These are phyloP conservation scores for Debaryomycetaceae sp. DNA, from an alignment of 1,139 yeast species.

Conservation along the genomic window DNA sequence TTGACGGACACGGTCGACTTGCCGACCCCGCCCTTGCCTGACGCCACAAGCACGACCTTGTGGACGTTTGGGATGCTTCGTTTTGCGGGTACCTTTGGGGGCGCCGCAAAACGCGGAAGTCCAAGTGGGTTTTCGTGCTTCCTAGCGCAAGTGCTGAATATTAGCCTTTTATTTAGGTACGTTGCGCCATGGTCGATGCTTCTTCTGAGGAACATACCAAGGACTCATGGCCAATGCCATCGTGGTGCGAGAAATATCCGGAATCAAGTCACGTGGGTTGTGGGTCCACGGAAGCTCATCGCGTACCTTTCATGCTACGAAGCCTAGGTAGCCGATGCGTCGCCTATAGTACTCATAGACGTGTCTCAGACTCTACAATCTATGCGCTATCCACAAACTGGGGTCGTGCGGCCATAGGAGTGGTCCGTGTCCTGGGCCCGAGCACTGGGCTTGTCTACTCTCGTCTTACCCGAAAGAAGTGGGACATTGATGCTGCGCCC, in stretches of 20 bases:
- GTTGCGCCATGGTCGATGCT: too few relatives aligned
- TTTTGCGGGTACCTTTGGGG: constrained; percentile 43
- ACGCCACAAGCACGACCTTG: constrained; percentile 57
- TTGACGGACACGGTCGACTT: constrained; percentile 55
- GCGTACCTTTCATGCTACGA: too few relatives aligned
- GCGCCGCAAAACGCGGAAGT: constrained; percentile 37
- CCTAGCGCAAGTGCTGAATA: background rate
- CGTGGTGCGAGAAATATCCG: too few relatives aligned
- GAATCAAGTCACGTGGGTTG: too few relatives aligned
- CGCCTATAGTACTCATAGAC: too few relatives aligned
- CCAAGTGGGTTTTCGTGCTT: constrained; percentile 48
- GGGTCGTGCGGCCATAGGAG: constrained; percentile 79
- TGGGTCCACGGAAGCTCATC: too few relatives aligned
- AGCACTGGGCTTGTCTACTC: constrained; percentile 36
- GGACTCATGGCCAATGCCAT: too few relatives aligned
- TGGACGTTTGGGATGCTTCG: constrained; percentile 50
- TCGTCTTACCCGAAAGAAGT: constrained; percentile 27
- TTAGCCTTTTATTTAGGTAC: background rate
- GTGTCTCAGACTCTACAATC: too few relatives aligned
- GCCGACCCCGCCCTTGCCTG: constrained; percentile 77
- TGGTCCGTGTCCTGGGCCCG: constrained; percentile 74
- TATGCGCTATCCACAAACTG: constrained; percentile 84
- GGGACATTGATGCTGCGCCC: constrained; percentile 7
- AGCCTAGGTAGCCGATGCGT: too few relatives aligned
- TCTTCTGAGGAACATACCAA: too few relatives aligned